Conservation (phyloP, 805 yeast species). For the Candida methanosorbosa region DNA sequence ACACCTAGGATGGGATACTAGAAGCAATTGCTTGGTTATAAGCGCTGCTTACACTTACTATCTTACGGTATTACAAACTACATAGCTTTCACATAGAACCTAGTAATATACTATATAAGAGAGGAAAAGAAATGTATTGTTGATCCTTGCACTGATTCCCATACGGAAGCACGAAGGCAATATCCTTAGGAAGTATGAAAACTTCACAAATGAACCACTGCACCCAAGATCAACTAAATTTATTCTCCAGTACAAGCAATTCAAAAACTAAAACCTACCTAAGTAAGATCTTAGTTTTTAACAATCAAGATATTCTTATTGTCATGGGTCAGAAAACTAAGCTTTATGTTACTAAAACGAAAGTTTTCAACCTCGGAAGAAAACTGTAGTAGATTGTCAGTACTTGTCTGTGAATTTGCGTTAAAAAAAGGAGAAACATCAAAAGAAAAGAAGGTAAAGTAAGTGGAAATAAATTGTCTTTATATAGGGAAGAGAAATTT, state of each 20-base stretch:
- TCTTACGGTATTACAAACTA: too few relatives aligned
- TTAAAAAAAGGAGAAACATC: slow-evolving; percentile 18
- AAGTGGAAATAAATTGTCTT: neutral
- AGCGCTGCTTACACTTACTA: too few relatives aligned
- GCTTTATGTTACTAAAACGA: slow-evolving; percentile 18
- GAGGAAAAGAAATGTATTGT: slow-evolving; percentile 28
- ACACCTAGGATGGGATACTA: too few relatives aligned
- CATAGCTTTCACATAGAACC: too few relatives aligned
- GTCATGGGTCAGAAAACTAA: slow-evolving; percentile 52
- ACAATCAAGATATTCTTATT: slow-evolving; percentile 36
- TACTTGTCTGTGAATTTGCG: slow-evolving; percentile 48
- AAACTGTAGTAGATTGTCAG: slow-evolving; percentile 36
- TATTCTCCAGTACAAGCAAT: slow-evolving; percentile 43
- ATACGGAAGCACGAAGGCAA: slow-evolving; percentile 60
- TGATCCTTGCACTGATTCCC: slow-evolving; percentile 56
- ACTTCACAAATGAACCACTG: slow-evolving; percentile 43
- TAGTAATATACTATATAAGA: too few relatives aligned
- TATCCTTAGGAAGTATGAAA: slow-evolving; percentile 36
- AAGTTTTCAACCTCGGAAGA: slow-evolving; percentile 49
- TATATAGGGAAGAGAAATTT: too few relatives aligned
- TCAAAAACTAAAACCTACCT: slow-evolving; percentile 5
- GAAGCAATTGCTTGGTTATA: too few relatives aligned
- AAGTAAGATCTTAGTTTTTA: slow-evolving; percentile 21
- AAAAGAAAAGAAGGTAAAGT: slow-evolving; percentile 2
- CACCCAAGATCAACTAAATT: slow-evolving; percentile 54